Evolutionary conservation across 2,329 filamentous ascomycete species (phyloP), one percentile per base, ranked within the genome.

Genomic region (Xylaria arbuscula): DNA sequence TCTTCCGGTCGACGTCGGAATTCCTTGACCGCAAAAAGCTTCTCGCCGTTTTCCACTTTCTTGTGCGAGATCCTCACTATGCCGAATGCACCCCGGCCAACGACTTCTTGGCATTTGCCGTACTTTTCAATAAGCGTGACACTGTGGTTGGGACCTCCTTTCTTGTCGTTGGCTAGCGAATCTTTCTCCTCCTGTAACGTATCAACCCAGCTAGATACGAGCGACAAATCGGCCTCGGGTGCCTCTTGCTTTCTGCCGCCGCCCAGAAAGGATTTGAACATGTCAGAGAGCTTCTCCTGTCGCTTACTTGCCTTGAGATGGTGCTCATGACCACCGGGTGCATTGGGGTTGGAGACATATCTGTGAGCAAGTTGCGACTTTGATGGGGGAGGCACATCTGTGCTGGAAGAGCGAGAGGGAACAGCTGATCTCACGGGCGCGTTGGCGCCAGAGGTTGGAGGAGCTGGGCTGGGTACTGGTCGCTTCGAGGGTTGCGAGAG

Each of bases 11-110:
- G 89, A 72, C 95, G 92, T 67, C 95, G 93, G 83, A 99, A 99
- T 81, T 99, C 96, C 82, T 99, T 99, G 78, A 99, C 95, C 45
- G 96, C 96, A 77, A 96, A 99, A 10, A 99, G 87, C 82, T 97
- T 94, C 82, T 98, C 96, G 66, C 93, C 92, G 76, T 90, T 92
- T 15, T 93, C 92, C 69, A 97, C 87, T 69, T 93, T 91, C 83
- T 99, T 99, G 87, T 98, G 96, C 17, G 95, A 97, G 80, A 98
- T 97, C 69, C 96, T 90, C 72, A 99, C 96, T 71, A 99, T 97
- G 66, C 96, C 96, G 80, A 99, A 99, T 50, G 96, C 96, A 69
- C 96, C 96, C 45, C 95, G 93, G 22, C 96, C 96, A 28, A 99
- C 93, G 40, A 99, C 90, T 80, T 99, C 96, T 78, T 98, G 95